Percentiles rank a stretch among this genome's conserved stretches.
Evolutionary conservation across 2,329 filamentous ascomycete species (phyloP).

Genomic region (Paraphoma sp.): DNA sequence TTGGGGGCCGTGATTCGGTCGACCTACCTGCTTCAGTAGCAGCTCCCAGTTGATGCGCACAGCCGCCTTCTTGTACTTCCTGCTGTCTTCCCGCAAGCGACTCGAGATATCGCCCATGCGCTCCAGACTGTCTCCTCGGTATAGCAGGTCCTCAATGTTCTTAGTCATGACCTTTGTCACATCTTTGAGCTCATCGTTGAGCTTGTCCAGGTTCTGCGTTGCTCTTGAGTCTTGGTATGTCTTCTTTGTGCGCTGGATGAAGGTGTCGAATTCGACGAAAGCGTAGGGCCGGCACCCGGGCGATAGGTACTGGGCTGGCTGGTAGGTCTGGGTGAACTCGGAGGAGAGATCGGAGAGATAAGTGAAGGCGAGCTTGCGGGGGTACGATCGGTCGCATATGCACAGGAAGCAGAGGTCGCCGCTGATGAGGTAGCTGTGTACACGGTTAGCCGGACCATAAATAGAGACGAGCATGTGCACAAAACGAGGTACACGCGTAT

Average conservation of each 20-base stretch:
- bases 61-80: slow-evolving; percentile 91
- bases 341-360: slow-evolving; percentile 91
- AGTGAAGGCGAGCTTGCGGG: slow-evolving; percentile 96
- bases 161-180: slow-evolving; percentile 99
- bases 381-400: slow-evolving; percentile 92
- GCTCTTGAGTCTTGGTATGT: slow-evolving; percentile 94
- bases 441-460: slow-evolving; percentile 11
- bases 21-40: slow-evolving; percentile 79
- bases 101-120: slow-evolving; percentile 96
- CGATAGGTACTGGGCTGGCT: slow-evolving; percentile 73
- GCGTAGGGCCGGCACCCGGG: slow-evolving; percentile 86
- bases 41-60: slow-evolving; percentile 98
- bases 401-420: slow-evolving; percentile 87
- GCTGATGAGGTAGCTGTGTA: slow-evolving; percentile 78
- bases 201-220: slow-evolving; percentile 87
- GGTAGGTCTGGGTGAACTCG: slow-evolving; percentile 91
- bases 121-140: slow-evolving; percentile 91
- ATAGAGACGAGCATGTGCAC: background rate
- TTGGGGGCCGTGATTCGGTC: background rate
- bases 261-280: slow-evolving; percentile 97
- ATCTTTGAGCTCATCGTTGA: slow-evolving; percentile 96
- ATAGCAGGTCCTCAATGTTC: slow-evolving; percentile 97
- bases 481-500: too few species aligned
- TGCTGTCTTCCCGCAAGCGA: slow-evolving; percentile 86
- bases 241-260: slow-evolving; percentile 90